Evolutionary conservation across 192 early-diverging fungal genomes (phyloP).

Genomic region (Backusella parvicylindrica): DNA sequence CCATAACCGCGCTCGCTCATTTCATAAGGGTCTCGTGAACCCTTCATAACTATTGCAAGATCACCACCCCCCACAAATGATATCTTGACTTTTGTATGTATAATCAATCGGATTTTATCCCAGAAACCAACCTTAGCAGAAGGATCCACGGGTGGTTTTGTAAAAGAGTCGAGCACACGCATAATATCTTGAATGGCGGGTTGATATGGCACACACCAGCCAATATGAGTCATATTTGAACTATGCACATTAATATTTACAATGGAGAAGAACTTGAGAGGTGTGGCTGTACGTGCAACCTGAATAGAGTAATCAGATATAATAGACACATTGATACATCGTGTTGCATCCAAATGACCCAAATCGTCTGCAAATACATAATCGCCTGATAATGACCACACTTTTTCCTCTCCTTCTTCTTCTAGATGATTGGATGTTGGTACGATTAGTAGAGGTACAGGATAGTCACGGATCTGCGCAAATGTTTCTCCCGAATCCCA

Average conservation of each 20-base stretch:
- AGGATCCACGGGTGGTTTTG: constrained; percentile 40
- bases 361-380: constrained; percentile 43
- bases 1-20: constrained; percentile 36
- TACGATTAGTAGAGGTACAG: constrained; percentile 37
- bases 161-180: constrained; percentile 32
- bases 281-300: constrained; percentile 30
- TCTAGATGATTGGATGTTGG: constrained; percentile 4
- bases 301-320: constrained; percentile 16
- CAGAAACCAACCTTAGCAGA: constrained; percentile 40
- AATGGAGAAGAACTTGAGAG: constrained; percentile 42
- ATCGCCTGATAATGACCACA: constrained; percentile 36
- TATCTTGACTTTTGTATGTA: constrained; percentile 36
- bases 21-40: constrained; percentile 39
- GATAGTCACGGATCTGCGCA: constrained; percentile 40
- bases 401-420: neutral
- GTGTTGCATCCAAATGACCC: constrained; percentile 21
- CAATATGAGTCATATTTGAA: constrained; percentile 6
- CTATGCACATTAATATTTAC: constrained; percentile 36
- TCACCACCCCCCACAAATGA: constrained; percentile 34
- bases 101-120: constrained; percentile 42
- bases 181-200: constrained; percentile 38
- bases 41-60: constrained; percentile 35
- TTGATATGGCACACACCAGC: constrained; percentile 39
- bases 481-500: constrained; percentile 31
- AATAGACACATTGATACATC: constrained; percentile 13